A percentile compares a stretch with the other conserved stretches of the same genome.
Conservation (phyloP, 805 yeast genomes). For the Dipodascus albidus region DNA sequence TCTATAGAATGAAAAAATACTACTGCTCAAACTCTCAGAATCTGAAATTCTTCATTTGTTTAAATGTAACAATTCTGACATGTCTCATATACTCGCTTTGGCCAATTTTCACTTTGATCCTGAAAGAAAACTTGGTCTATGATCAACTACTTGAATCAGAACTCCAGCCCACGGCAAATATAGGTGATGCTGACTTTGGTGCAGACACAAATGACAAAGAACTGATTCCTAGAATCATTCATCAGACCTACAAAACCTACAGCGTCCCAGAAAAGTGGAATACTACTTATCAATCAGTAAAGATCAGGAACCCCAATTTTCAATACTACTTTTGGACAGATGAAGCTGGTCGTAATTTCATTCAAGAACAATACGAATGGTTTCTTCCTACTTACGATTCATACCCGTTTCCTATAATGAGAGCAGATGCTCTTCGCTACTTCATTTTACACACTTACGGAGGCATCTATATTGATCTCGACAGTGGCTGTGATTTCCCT, state of each 20-base stretch:
- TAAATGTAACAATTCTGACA: background rate
- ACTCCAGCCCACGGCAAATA: no score
- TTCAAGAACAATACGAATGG: constrained; percentile 76
- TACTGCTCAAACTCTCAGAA: background rate
- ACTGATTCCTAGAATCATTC: constrained; percentile 80
- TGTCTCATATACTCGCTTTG: background rate
- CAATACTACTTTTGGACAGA: constrained; percentile 84
- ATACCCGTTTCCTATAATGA: constrained; percentile 69
- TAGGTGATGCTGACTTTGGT: background rate
- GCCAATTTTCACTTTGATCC: background rate
- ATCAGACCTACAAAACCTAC: constrained; percentile 79
- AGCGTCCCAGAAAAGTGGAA: constrained; percentile 76
- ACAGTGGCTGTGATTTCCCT: constrained; percentile 72
- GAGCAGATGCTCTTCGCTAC: constrained; percentile 88
- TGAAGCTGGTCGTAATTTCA: constrained; percentile 66
- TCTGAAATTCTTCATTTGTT: background rate
- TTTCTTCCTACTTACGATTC: constrained; percentile 66
- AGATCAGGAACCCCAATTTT: constrained; percentile 75
- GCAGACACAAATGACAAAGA: constrained; percentile 10
- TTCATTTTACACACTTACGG: constrained; percentile 76
- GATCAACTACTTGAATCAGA: background rate
- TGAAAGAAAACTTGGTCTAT: background rate
- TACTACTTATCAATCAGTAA: constrained; percentile 64
- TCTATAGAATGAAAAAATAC: background rate
- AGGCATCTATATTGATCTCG: constrained; percentile 83